Conservation (phyloP, 306 rosid species). For the Quercus ilex region DNA sequence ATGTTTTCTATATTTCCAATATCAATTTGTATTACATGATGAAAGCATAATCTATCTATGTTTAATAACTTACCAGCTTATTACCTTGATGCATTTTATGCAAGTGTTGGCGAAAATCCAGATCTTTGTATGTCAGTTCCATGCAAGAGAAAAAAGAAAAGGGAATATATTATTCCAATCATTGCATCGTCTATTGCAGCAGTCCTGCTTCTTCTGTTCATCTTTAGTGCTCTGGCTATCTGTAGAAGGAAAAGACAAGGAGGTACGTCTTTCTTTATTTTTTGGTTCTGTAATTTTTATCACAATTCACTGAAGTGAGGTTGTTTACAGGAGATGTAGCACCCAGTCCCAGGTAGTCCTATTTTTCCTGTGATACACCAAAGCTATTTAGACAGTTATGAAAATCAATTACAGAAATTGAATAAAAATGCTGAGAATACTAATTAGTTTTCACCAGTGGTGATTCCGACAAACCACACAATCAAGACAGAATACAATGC, state of each 20-base stretch:
- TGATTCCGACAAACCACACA: too few relatives aligned
- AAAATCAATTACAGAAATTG: neutral
- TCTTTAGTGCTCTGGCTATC: neutral
- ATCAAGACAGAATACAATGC: too few relatives aligned
- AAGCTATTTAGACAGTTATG: neutral
- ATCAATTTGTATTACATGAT: neutral
- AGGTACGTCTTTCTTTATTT: neutral
- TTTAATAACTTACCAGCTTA: neutral
- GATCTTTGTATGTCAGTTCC: conserved; percentile 3
- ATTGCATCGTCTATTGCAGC: conserved; percentile 2
- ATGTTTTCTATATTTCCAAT: neutral
- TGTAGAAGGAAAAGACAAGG: conserved; percentile 13
- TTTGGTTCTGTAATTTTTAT: neutral
- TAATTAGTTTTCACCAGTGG: too few relatives aligned
- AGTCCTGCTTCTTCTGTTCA: neutral
- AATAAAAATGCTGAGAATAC: too few relatives aligned
- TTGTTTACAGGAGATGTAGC: neutral
- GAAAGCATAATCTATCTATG: neutral
- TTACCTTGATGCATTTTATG: neutral
- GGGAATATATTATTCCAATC: conserved; percentile 24
- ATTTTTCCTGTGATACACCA: neutral
- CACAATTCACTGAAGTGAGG: neutral
- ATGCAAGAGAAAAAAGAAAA: conserved; percentile 11
- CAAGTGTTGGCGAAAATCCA: conserved; percentile 27
- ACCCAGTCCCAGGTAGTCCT: neutral